Evolutionary conservation across 495 filamentous ascomycete genomes (phyloP).

Genomic region (Recurvomyces mirabilis): DNA sequence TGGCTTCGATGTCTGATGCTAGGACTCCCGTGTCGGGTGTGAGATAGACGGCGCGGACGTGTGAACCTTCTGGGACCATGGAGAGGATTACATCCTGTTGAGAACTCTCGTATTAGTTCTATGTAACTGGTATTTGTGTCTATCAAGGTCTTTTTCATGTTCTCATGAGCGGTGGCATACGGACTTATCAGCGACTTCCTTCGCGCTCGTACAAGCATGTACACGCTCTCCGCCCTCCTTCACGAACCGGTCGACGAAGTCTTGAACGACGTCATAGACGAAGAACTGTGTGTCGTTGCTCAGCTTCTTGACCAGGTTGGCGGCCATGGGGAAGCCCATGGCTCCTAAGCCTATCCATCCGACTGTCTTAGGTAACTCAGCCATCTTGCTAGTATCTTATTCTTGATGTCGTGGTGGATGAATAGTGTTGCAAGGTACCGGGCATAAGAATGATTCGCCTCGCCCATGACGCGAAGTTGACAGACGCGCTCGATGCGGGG

Average conservation of each 20-base stretch:
- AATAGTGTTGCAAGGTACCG: background rate
- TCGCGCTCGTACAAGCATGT: slow-evolving; percentile 23
- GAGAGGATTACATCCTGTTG: slow-evolving; percentile 29
- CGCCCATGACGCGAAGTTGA: no score
- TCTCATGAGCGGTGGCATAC: slow-evolving; percentile 24
- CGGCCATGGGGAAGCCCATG: slow-evolving; percentile 40
- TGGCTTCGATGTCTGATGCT: slow-evolving; percentile 23
- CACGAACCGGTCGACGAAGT: slow-evolving; percentile 29
- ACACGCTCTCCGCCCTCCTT: slow-evolving; percentile 25
- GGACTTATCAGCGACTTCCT: slow-evolving; percentile 35
- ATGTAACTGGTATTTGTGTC: background rate
- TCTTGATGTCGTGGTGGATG: background rate
- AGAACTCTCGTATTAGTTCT: background rate
- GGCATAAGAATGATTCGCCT: no score
- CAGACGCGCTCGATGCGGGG: background rate
- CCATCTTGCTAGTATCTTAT: slow-evolving; percentile 4
- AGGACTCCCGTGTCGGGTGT: slow-evolving; percentile 29
- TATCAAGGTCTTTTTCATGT: background rate
- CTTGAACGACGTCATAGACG: slow-evolving; percentile 33
- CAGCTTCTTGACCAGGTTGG: slow-evolving; percentile 34
- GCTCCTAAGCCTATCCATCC: slow-evolving; percentile 40
- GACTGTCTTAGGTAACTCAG: slow-evolving; percentile 19
- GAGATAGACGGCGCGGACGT: slow-evolving; percentile 33
- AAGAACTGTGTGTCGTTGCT: slow-evolving; percentile 24
- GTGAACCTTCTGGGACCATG: slow-evolving; percentile 33